phyloP scores from a whole-genome alignment of 306 rosid genomes.

The Rosa lucieae region DNA sequence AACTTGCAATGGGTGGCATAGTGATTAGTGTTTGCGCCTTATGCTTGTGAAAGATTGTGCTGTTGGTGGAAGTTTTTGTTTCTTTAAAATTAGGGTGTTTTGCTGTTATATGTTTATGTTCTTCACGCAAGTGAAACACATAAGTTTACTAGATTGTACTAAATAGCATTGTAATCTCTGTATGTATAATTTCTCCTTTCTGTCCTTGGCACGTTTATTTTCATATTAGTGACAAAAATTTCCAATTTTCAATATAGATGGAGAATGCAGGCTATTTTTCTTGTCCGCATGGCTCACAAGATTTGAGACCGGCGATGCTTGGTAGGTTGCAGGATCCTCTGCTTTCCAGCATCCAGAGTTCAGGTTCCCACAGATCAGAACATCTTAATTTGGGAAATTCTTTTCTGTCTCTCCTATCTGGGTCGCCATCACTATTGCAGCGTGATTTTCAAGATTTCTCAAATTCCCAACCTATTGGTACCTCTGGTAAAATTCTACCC shows the following conservation, averaged over 20 bases:
- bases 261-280: slow-evolving; percentile 20
- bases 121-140: neutral
- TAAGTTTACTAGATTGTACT: neutral
- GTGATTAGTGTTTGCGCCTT: neutral
- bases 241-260: slow-evolving; percentile 11
- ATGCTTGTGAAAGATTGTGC: neutral
- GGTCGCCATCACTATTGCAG: slow-evolving; percentile 35
- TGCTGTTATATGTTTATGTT: neutral
- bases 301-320: slow-evolving; percentile 25
- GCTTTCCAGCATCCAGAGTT: slow-evolving; percentile 8
- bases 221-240: neutral
- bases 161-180: neutral
- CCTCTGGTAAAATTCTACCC: slow-evolving; percentile 4
- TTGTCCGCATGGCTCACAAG: slow-evolving; percentile 22
- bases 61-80: neutral
- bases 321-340: slow-evolving; percentile 32
- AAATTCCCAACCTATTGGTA: slow-evolving; percentile 19
- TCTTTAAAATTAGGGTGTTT: slow-evolving; percentile 1
- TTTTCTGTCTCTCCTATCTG: slow-evolving; percentile 40
- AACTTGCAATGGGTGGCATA: neutral
- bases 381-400: slow-evolving; percentile 30
- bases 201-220: neutral
- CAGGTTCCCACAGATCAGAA: slow-evolving; percentile 24
- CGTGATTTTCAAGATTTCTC: slow-evolving; percentile 34
- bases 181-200: neutral